Conservation (phyloP, 108 stramenopile genomes). For the Skeletonema menzelii region DNA sequence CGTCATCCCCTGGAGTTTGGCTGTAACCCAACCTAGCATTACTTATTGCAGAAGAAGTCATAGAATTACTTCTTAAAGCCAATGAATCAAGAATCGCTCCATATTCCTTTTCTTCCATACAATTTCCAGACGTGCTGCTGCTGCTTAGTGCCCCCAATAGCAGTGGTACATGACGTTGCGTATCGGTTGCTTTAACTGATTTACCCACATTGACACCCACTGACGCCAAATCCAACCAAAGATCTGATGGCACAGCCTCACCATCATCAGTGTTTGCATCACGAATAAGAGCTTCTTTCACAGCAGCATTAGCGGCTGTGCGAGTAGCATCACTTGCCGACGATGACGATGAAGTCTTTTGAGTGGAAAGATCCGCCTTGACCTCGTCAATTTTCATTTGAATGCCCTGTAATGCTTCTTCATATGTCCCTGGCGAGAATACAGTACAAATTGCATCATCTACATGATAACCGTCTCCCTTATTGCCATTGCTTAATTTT, state of each 20-base stretch:
- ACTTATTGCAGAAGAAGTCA: neutral
- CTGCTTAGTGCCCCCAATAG: conserved; percentile 2
- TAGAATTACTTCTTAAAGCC: conserved; percentile 2
- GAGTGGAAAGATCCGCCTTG: neutral
- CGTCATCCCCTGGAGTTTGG: conserved; percentile 18
- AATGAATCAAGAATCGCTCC: conserved; percentile 26
- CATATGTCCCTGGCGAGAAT: conserved; percentile 31
- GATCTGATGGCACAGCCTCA: conserved; percentile 40
- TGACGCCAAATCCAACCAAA: conserved; percentile 44
- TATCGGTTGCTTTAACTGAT: conserved; percentile 16
- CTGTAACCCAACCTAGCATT: conserved; percentile 2
- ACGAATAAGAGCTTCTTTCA: conserved; percentile 17
- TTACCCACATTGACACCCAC: conserved; percentile 24
- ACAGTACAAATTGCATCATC: conserved; percentile 20
- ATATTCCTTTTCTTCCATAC: conserved; percentile 39
- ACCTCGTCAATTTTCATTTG: conserved; percentile 15
- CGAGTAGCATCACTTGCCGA: conserved; percentile 23
- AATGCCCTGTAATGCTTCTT: conserved; percentile 28
- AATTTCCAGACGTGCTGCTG: conserved; percentile 1
- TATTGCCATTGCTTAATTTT: neutral
- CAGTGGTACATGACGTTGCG: conserved; percentile 27
- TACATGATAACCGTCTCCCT: neutral
- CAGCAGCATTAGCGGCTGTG: conserved; percentile 35
- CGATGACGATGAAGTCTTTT: neutral
- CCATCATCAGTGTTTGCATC: conserved; percentile 42